Evolutionary conservation across 1,139 yeast genomes (phyloP), one percentile per base, ranked within the genome.

Genomic region (Taiozyma onychis): DNA sequence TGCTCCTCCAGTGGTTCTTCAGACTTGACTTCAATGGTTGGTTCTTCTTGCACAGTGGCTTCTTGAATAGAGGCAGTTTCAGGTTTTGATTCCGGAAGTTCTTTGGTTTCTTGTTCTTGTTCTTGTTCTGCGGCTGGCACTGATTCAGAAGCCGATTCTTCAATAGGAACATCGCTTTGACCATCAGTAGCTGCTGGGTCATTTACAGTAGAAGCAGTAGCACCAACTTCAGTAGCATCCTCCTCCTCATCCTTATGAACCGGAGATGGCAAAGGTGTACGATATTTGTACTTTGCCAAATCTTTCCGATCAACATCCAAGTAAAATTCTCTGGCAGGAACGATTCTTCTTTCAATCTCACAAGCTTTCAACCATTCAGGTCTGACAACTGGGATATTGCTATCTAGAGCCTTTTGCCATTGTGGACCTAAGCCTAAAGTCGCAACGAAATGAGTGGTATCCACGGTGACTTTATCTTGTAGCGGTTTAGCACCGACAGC

Each of bases 301-400:
- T 35, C 41, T 48, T 41, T 44, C 14, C 44, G 39, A 13, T 41
- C 44, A 41, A 80, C 73, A 61, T 75, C 78, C 35, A 86, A 73
- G 60, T 87, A 87, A 60, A 85, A 88, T 56, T 89, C 90, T 60
- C 96, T 78, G 14, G 95, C 99, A 30, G 98, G 97, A 43, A 91
- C 96, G 53, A 93, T 82, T 62, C 97, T 73, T 59, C 95, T 80
- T 63, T 91, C 98, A 46, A 79, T 70, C 62, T 89, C 96, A 72
- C 99, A 93, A 0, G 97, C 97, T 68, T 88, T 85, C 52, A 93
- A 74, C 98, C 98, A 93, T 66, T 93, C 98, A 0, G 99, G 99
- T 66, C 97, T 80, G 28, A 93, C 93, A 43, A 93, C 81, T 3
- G 99, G 99, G 52, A 93, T 90, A 65, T 91, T 93, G 75, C 83